Base-by-base conservation (phyloP, 129 eudicot genomes). In the Flaveria bidentis region DNA sequence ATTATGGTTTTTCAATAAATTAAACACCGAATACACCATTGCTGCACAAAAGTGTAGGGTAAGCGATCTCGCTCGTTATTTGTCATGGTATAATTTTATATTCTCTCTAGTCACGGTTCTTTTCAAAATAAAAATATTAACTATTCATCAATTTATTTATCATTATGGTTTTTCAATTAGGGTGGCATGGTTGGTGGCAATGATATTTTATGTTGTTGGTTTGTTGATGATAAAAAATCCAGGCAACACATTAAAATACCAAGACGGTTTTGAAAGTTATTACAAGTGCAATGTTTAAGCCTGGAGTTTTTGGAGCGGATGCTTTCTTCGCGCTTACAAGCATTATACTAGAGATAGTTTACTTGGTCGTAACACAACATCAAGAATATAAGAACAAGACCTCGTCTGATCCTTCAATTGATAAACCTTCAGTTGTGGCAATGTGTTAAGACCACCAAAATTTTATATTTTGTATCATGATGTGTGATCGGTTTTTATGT, bases 111-210 rank as follows among this genome's bases (percentile, higher is more conserved):
- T 30, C 36, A 3, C 0, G 36, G 0, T 30, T 30, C 4, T 30
- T 30, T 30, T 30, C 36, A 30, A 30, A 28, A 30, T 30, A 4
- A 30, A 30, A 30, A 4, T 30, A 30, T 30, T 30, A 30, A 4
- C 36, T 30, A 30, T 30, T 30, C 5, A 30, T 30, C 36, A 5
- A 30, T 30, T 30, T 30, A 30, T 30, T 30, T 30, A 30, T 30
- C 36, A 3, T 30, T 30, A 30, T 30, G 36, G 5, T 4, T 30
- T 10, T 20, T 60, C 39, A 60, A 9, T 23, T 51, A 76, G 64
- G 80, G 45, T 76, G 72, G 49, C 80, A 65, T 76, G 80, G 73
- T 46, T 50, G 13, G 53, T 60, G 55, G 80, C 80, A 0, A 18
- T 65, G 42, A 30, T 3, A 41, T 76, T 76, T 22, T 76, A 76